Base-by-base conservation (phyloP, 768 basidiomycete genomes). In the Psilocybe sp. region DNA sequence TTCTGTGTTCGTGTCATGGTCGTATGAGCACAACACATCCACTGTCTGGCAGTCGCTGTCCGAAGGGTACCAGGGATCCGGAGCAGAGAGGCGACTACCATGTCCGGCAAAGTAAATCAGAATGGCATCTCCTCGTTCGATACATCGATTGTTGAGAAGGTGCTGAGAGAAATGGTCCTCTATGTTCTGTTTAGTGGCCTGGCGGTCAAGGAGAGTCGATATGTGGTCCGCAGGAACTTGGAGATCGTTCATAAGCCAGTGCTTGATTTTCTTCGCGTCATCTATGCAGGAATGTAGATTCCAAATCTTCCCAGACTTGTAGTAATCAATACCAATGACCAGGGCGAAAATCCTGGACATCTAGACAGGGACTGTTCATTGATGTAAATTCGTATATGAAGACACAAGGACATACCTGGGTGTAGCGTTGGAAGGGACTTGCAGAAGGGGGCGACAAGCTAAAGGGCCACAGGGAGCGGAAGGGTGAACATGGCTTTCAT, bases 51-150 rank as follows among this genome's bases (percentile, higher is more conserved):
- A 53, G 42, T 64, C 64, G 45, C 68, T 60, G 33, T 68, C 70
- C 35, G 65, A 64, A 52, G 74, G 72, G 59, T 76, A 80, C 87
- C 86, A 87, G 44, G 74, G 79, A 33, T 66, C 63, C 44, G 85
- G 85, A n/a, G 82, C 77, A 12, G 69, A 63, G 38, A 83, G 60
- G 47, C 64, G 72, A 60, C 81, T 83, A 19, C 86, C 86, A 60
- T 87, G 85, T n/a, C 86, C 87, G 34, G 87, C 83, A 59, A 86
- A 88, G 58, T 85, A 88, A 44, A 88, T 63, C 54, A 88, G 55
- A 36, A 88, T 74, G 31, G 86, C 80, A 51, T 87, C 85, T 18
- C 81, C 85, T 19, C 63, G 67, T 42, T 78, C 74, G 45, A 88
- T 84, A 23, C 65, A 66, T 7, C 76, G 68, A 58, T 88, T 87